phyloP scores from a whole-genome alignment of 2,329 filamentous ascomycete species.

The Botrytis galanthina region DNA sequence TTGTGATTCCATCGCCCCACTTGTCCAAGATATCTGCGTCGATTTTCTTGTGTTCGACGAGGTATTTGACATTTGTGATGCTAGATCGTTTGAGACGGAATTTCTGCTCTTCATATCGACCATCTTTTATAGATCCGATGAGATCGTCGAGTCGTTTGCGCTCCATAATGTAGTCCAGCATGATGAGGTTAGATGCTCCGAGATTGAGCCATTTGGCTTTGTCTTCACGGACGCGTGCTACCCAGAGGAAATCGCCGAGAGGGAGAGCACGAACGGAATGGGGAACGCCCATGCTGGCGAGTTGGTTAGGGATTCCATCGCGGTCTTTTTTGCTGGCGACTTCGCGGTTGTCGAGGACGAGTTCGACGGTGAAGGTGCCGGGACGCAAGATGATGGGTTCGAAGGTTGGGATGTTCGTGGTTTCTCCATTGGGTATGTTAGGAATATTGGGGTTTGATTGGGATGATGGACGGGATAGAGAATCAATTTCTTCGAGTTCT shows the following conservation, averaged over 20 bases:
- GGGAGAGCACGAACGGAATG: slow-evolving; percentile 60
- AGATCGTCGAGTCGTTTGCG: slow-evolving; percentile 78
- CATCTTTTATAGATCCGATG: slow-evolving; percentile 77
- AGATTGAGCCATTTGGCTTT: slow-evolving; percentile 45
- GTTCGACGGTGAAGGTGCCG: slow-evolving; percentile 67
- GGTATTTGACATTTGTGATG: slow-evolving; percentile 73
- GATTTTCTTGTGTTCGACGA: slow-evolving; percentile 71
- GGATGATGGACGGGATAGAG: background rate
- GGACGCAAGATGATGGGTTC: slow-evolving; percentile 61
- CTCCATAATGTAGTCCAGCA: slow-evolving; percentile 79
- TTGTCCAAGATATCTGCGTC: slow-evolving; percentile 52
- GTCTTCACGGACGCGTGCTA: slow-evolving; percentile 64
- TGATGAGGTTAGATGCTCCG: slow-evolving; percentile 67
- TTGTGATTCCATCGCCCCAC: slow-evolving; percentile 70
- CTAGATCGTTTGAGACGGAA: slow-evolving; percentile 72
- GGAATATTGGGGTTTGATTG: background rate
- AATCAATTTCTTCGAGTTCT: background rate
- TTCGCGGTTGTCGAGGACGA: slow-evolving; percentile 74
- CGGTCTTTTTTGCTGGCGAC: slow-evolving; percentile 69
- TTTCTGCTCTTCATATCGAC: slow-evolving; percentile 81
- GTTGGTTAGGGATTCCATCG: slow-evolving; percentile 70
- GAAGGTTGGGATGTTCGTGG: slow-evolving; percentile 41
- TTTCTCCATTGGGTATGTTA: slow-evolving; percentile 32
- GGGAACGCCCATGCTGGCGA: slow-evolving; percentile 54
- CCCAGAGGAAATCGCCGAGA: slow-evolving; percentile 75